phyloP scores from a whole-genome alignment of 352 stramenopile species.

The Phytophthora aleatoria region DNA sequence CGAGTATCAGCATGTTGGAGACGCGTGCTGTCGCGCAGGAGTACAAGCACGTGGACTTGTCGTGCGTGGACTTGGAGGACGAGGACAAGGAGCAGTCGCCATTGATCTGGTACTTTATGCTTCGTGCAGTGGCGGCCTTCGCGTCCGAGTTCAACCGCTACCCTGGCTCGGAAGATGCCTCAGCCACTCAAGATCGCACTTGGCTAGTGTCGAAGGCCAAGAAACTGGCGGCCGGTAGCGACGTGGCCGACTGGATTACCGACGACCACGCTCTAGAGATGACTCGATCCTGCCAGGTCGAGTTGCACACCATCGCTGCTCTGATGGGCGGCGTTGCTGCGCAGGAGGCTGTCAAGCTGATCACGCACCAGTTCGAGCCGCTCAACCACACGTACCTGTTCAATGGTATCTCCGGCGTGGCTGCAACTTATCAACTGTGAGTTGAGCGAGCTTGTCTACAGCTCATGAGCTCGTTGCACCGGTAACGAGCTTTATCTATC shows the following conservation, averaged over 20 bases:
- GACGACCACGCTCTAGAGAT: conserved; percentile 90
- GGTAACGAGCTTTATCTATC: conserved; percentile 10
- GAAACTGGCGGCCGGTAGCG: conserved; percentile 34
- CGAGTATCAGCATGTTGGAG: conserved; percentile 80
- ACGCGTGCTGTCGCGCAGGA: conserved; percentile 89
- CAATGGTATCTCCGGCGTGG: conserved; percentile 94
- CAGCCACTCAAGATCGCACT: conserved; percentile 57
- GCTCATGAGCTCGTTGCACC: no score
- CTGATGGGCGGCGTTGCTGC: conserved; percentile 96
- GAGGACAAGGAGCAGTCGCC: conserved; percentile 90
- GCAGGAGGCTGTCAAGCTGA: conserved; percentile 98
- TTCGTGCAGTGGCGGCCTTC: conserved; percentile 81
- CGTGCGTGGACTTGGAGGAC: conserved; percentile 73
- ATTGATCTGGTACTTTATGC: conserved; percentile 94
- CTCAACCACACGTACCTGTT: conserved; percentile 98
- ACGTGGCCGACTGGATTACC: conserved; percentile 60
- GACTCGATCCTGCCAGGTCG: conserved; percentile 90
- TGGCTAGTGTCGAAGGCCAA: conserved; percentile 68
- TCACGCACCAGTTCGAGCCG: conserved; percentile 97
- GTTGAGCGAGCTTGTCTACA: not conserved
- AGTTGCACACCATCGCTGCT: conserved; percentile 94
- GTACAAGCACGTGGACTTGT: conserved; percentile 66
- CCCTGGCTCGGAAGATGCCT: conserved; percentile 75
- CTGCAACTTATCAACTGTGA: conserved; percentile 81
- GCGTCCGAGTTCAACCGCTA: conserved; percentile 66